These are phyloP conservation scores for Pichia kluyveri DNA, from an alignment of 805 yeast species.

Conservation along the genomic window DNA sequence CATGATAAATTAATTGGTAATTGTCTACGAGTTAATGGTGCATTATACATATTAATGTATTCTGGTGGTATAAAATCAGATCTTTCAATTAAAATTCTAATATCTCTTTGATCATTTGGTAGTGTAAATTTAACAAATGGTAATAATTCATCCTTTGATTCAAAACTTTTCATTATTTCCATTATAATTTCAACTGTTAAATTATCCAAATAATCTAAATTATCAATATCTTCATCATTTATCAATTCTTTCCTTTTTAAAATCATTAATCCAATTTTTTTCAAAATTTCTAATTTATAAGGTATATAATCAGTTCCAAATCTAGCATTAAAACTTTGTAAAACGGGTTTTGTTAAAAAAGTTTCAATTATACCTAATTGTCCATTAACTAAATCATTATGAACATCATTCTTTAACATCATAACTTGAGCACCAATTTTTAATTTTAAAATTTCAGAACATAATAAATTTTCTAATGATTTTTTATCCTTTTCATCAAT, in stretches of 20 bases:
- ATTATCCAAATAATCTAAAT: constrained; percentile 5
- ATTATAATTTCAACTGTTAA: constrained; percentile 6
- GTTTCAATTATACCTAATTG: constrained; percentile 70
- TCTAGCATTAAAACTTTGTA: constrained; percentile 12
- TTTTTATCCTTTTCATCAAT: constrained; percentile 12
- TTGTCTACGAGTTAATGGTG: constrained; percentile 35
- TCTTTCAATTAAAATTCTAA: constrained; percentile 23
- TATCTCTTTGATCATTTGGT: constrained; percentile 18
- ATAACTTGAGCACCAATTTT: constrained; percentile 91
- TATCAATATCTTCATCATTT: background rate
- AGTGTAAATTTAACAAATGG: constrained; percentile 42
- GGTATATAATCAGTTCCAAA: constrained; percentile 6
- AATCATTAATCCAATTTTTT: constrained; percentile 4
- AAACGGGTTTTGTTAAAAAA: constrained; percentile 31
- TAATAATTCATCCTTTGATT: constrained; percentile 18
- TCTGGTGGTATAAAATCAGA: constrained; percentile 24
- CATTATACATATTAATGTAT: constrained; percentile 16
- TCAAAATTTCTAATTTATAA: constrained; percentile 5
- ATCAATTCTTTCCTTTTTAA: constrained; percentile 1
- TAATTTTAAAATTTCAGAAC: constrained; percentile 50
- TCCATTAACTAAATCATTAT: constrained; percentile 78
- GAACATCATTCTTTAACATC: constrained; percentile 68
- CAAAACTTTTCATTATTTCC: constrained; percentile 16
- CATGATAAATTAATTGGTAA: constrained; percentile 67
- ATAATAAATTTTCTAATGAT: constrained; percentile 46